Evolutionary conservation across 2,329 filamentous ascomycete species (phyloP).

Genomic region (Microcera coccophila): DNA sequence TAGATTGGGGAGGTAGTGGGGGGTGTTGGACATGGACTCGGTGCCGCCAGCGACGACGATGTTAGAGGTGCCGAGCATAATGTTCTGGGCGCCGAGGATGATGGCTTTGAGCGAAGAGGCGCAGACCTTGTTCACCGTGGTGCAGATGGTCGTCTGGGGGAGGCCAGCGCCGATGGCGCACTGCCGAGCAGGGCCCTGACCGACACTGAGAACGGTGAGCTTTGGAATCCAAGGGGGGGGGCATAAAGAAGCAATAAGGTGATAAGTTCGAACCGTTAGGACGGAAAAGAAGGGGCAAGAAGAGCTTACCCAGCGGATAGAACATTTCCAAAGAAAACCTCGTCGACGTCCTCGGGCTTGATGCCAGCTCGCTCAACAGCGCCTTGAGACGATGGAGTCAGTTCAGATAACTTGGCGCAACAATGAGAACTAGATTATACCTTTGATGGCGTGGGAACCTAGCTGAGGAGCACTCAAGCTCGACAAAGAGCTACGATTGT

Average conservation of each 20-base stretch:
- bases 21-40: conserved; percentile 98
- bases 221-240: not conserved
- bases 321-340: conserved; percentile 98
- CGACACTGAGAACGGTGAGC: conserved; percentile 57
- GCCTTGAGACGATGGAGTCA: conserved; percentile 37
- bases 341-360: conserved; percentile 85
- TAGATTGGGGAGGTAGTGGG: conserved; percentile 88
- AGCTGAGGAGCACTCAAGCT: conserved; percentile 83
- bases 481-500: conserved; percentile 68
- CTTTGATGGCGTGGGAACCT: conserved; percentile 88
- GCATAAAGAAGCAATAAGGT: conserved; percentile 6
- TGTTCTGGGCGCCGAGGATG: conserved; percentile 91
- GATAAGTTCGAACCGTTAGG: not conserved
- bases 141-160: conserved; percentile 72
- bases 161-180: conserved; percentile 88
- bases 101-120: conserved; percentile 92
- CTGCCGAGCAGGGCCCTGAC: conserved; percentile 94
- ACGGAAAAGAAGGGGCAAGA: conserved; percentile 6
- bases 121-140: conserved; percentile 98
- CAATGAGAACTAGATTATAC: conserved; percentile 45
- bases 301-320: conserved; percentile 80
- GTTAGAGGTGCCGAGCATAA: conserved; percentile 91
- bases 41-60: conserved; percentile 91
- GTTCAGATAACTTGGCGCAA: conserved; percentile 4
- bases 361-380: conserved; percentile 85